These are phyloP conservation scores for Fusarium solani-melongenae DNA, from an alignment of 2,329 filamentous ascomycete genomes.

Conservation along the genomic window DNA sequence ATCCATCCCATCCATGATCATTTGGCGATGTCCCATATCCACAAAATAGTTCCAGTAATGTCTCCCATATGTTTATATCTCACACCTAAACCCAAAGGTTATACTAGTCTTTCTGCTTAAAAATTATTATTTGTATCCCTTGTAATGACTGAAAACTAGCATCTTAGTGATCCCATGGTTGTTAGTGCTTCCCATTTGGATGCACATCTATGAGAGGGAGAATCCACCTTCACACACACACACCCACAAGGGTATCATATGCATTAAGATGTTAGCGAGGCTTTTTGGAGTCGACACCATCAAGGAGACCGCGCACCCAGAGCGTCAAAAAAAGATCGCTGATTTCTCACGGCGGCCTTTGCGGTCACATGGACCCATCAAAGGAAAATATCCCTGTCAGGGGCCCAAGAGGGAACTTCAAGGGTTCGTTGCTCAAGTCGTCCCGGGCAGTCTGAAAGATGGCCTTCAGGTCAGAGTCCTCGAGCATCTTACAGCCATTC, in stretches of 20 bases:
- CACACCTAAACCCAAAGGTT: not conserved
- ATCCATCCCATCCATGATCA: not conserved
- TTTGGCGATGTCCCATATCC: not conserved
- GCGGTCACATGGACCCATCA: too few species aligned
- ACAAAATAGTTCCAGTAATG: not conserved
- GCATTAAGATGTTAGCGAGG: not conserved
- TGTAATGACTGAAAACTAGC: not conserved
- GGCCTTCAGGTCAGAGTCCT: too few species aligned
- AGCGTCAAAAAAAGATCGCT: too few species aligned
- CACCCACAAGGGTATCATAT: not conserved
- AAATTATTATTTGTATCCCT: not conserved
- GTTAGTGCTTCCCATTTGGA: not conserved
- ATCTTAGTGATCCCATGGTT: not conserved
- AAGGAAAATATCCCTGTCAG: too few species aligned
- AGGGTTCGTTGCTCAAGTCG: too few species aligned
- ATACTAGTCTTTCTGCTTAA: not conserved
- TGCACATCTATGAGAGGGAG: not conserved
- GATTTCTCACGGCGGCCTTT: too few species aligned
- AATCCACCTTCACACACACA: too few species aligned
- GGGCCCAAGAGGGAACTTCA: too few species aligned
- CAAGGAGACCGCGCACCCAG: too few species aligned
- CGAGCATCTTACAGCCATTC: too few species aligned
- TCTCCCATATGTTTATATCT: not conserved
- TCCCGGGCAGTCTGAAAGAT: too few species aligned
- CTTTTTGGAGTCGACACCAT: too few species aligned